A percentile compares a stretch with the other conserved stretches of the same genome.
phyloP scores from a whole-genome alignment of 148 eudicot genomes.

The Rhododendron ferrugineum region DNA sequence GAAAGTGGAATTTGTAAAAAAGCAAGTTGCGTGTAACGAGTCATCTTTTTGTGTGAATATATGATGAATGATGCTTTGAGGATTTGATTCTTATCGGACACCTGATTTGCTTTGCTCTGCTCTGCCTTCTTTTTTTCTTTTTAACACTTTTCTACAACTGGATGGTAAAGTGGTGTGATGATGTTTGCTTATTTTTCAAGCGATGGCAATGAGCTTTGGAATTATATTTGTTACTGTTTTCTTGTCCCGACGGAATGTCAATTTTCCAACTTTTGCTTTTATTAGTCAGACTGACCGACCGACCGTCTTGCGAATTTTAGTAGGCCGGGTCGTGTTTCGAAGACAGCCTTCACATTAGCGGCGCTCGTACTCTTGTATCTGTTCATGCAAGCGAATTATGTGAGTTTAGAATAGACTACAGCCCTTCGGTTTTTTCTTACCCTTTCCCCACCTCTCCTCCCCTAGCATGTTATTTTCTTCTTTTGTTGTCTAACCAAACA shows the following conservation, averaged over 20 bases:
- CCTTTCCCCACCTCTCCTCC: too few relatives aligned
- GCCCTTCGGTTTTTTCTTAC: too few relatives aligned
- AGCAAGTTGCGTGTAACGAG: not conserved
- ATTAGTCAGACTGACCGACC: too few relatives aligned
- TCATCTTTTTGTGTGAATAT: constrained; percentile 6
- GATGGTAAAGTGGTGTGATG: not conserved
- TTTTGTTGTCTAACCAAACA: too few relatives aligned
- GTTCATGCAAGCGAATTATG: too few relatives aligned
- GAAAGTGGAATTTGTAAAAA: constrained; percentile 26
- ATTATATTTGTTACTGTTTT: not conserved
- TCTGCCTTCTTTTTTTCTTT: not conserved
- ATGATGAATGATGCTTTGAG: not conserved
- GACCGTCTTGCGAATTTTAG: too few relatives aligned
- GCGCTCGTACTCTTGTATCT: too few relatives aligned
- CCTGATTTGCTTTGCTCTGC: too few relatives aligned
- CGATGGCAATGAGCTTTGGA: not conserved
- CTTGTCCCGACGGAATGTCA: not conserved
- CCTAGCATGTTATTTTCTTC: too few relatives aligned
- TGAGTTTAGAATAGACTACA: too few relatives aligned
- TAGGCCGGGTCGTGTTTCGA: too few relatives aligned
- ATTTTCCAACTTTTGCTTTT: not conserved
- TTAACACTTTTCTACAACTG: not conserved
- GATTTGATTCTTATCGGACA: not conserved
- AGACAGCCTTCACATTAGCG: too few relatives aligned
- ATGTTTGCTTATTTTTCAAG: constrained; percentile 1